Percentiles rank a stretch among this genome's conserved stretches.
Conservation (phyloP, 2,329 filamentous ascomycete species). For the Fragosphaeria purpurea region DNA sequence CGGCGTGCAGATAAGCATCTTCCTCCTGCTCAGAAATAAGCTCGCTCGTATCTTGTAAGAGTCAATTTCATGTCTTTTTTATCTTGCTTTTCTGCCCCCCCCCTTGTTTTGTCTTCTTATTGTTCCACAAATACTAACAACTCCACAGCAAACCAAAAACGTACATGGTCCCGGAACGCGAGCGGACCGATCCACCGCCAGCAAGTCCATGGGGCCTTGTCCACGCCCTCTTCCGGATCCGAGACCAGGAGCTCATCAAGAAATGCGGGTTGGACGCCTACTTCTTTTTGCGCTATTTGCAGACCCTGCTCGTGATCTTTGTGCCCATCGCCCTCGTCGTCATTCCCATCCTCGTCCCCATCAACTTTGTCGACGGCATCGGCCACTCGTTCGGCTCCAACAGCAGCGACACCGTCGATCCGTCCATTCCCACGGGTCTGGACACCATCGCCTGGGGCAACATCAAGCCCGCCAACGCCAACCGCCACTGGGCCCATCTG, state of each 20-base stretch:
- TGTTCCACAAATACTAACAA: neutral
- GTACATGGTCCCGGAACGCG: conserved; percentile 74
- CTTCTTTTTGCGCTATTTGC: conserved; percentile 85
- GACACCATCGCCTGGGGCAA: conserved; percentile 86
- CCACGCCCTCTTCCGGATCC: conserved; percentile 53
- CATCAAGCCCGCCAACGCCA: conserved; percentile 52
- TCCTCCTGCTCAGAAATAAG: conserved; percentile 67
- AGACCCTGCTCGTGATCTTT: conserved; percentile 77
- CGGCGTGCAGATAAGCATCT: conserved; percentile 55
- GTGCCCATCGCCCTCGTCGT: conserved; percentile 69
- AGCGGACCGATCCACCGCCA: conserved; percentile 69
- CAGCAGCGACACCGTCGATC: conserved; percentile 26
- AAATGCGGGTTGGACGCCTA: conserved; percentile 96
- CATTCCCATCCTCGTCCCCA: conserved; percentile 72
- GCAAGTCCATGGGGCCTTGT: conserved; percentile 41
- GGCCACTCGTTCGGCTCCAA: conserved; percentile 43
- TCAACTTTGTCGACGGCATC: conserved; percentile 67
- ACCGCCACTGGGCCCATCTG: conserved; percentile 76
- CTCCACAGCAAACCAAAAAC: conserved; percentile 63
- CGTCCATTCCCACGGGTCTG: conserved; percentile 44
- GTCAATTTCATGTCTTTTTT: neutral
- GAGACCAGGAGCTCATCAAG: conserved; percentile 76
- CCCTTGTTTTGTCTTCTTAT: neutral
- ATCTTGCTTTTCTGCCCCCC: neutral
- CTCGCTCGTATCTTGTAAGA: conserved; percentile 72